These are phyloP conservation scores for Amaranthus tricolor DNA, from an alignment of 179 eudicot species.

Conservation along the genomic window DNA sequence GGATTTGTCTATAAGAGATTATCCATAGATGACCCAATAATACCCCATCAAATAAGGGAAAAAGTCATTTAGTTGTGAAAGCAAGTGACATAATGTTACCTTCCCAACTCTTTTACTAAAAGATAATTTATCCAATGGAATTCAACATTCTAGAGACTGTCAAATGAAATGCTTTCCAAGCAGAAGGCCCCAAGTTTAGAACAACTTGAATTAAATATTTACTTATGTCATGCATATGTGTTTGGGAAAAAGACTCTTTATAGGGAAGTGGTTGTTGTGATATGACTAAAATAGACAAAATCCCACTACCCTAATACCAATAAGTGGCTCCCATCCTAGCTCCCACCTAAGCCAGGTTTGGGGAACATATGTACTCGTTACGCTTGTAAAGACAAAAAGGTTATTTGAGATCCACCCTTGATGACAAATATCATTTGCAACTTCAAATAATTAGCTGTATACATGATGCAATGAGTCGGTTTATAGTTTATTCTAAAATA, in stretches of 20 bases:
- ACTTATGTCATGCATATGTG: not conserved
- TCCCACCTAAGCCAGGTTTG: no score
- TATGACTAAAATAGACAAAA: not conserved
- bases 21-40: not conserved
- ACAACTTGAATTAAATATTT: not conserved
- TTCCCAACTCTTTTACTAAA: not conserved
- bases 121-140: constrained; percentile 5
- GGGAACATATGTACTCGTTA: no score
- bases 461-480: no score
- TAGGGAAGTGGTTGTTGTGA: not conserved
- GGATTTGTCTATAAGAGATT: constrained; percentile 2
- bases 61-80: not conserved
- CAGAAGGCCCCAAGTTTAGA: not conserved
- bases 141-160: not conserved
- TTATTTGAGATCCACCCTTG: no score
- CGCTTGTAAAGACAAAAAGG: no score
- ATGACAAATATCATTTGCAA: no score
- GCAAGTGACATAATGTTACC: not conserved
- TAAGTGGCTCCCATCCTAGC: no score
- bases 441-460: no score
- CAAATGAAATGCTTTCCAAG: not conserved
- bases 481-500: no score
- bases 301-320: no score
- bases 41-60: not conserved
- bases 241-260: not conserved